phyloP scores from a whole-genome alignment of 2,329 filamentous ascomycete genomes.

The Zymoseptoria crescenta region DNA sequence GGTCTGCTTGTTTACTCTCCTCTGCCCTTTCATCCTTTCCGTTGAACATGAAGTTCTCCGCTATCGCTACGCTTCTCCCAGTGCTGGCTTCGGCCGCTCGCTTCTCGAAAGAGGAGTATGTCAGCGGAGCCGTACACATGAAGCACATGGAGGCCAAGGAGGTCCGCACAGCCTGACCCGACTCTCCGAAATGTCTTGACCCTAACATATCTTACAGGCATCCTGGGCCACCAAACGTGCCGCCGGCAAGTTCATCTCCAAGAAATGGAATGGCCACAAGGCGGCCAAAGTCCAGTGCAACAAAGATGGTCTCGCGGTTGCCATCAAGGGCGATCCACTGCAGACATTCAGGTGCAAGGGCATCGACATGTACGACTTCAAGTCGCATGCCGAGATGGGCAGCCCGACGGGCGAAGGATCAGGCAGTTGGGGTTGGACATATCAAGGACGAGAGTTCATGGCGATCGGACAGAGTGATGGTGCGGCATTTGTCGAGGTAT shows the following conservation, averaged over 20 bases:
- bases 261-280: conserved; percentile 13
- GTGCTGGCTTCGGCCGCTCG: conserved; percentile 11
- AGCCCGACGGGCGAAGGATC: conserved; percentile 38
- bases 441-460: conserved; percentile 48
- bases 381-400: conserved; percentile 47
- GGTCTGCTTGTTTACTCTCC: neutral
- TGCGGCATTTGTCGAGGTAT: conserved; percentile 47
- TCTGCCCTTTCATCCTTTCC: neutral
- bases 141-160: conserved; percentile 18
- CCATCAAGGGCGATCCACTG: conserved; percentile 38
- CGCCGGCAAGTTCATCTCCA: conserved; percentile 17
- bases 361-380: conserved; percentile 48
- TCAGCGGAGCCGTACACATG: conserved; percentile 15
- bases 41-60: conserved; percentile 14
- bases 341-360: conserved; percentile 45
- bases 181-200: too few species aligned
- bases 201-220: too few species aligned
- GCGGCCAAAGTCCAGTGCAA: conserved; percentile 28
- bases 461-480: conserved; percentile 50
- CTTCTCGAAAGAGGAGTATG: conserved; percentile 14
- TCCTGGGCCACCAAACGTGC: conserved; percentile 18
- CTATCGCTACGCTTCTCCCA: conserved; percentile 11
- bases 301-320: conserved; percentile 36
- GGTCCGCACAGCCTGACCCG: too few species aligned
- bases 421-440: conserved; percentile 49